These are phyloP conservation scores for Pseudogymnoascus sp. DNA, from an alignment of 2,329 filamentous ascomycete species.

Conservation along the genomic window DNA sequence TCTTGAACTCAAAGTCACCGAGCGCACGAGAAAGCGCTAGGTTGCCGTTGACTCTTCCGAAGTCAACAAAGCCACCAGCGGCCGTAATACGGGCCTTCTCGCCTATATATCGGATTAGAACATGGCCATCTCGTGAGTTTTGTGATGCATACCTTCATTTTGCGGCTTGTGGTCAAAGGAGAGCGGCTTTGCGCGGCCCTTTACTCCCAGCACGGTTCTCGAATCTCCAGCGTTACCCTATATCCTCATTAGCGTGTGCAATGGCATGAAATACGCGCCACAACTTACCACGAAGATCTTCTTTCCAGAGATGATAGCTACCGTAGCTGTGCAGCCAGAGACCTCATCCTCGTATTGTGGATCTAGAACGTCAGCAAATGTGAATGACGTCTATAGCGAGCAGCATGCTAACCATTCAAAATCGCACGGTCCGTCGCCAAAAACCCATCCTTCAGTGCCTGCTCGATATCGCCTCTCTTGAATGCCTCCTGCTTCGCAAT, in stretches of 20 bases:
- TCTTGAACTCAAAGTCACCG: constrained; percentile 99
- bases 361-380: constrained; percentile 49
- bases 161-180: constrained; percentile 99
- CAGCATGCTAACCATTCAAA: constrained; percentile 63
- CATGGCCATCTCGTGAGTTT: not conserved
- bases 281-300: constrained; percentile 89
- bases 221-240: constrained; percentile 97
- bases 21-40: constrained; percentile 93
- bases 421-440: constrained; percentile 93
- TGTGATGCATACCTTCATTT: constrained; percentile 66
- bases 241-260: constrained; percentile 22
- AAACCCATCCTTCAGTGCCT: constrained; percentile 95
- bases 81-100: constrained; percentile 95
- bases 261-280: constrained; percentile 12
- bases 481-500: constrained; percentile 92
- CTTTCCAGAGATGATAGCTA: constrained; percentile 77
- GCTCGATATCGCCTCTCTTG: constrained; percentile 82
- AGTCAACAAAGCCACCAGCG: constrained; percentile 95
- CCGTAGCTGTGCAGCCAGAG: constrained; percentile 93
- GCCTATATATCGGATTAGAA: constrained; percentile 42
- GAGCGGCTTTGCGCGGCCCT: constrained; percentile 91
- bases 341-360: constrained; percentile 96
- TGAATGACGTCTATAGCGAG: constrained; percentile 1
- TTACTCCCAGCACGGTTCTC: constrained; percentile 87
- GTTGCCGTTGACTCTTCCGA: constrained; percentile 96